A percentile compares a stretch with the other conserved stretches of the same genome.
Evolutionary conservation across 768 basidiomycete species (phyloP).

Genomic region (Tricholoma bakamatsutake): DNA sequence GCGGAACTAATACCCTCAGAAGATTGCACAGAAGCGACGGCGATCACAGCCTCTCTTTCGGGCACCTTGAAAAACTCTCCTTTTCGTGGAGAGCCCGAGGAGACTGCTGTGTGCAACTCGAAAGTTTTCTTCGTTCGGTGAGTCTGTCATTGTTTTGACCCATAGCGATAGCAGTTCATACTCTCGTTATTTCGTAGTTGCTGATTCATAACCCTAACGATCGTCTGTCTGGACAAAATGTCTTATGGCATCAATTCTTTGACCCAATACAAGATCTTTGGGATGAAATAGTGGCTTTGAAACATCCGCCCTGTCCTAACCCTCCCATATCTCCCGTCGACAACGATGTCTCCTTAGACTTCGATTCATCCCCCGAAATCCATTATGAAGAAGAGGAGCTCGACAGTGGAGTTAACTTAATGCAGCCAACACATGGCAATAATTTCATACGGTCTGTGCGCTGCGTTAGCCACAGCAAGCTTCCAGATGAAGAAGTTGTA

Average conservation of each 20-base stretch:
- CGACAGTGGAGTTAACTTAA: background rate
- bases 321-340: conserved; percentile 10
- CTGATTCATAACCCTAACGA: conserved; percentile 19
- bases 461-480: background rate
- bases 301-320: conserved; percentile 25
- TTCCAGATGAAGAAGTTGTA: background rate
- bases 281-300: conserved; percentile 25
- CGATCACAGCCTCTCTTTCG: conserved; percentile 18
- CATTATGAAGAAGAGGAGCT: background rate
- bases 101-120: conserved; percentile 9
- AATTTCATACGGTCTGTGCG: background rate
- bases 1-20: background rate
- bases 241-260: conserved; percentile 25
- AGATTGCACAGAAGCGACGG: conserved; percentile 13
- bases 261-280: conserved; percentile 19
- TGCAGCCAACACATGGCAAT: background rate
- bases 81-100: background rate
- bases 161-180: background rate
- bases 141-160: conserved; percentile 4
- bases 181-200: conserved; percentile 14
- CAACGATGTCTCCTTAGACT: conserved; percentile 4
- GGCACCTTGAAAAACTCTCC: conserved; percentile 15
- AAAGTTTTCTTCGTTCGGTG: conserved; percentile 21
- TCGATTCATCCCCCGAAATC: background rate
- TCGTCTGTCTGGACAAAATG: conserved; percentile 22